phyloP scores from a whole-genome alignment of 108 stramenopile genomes.

The Skeletonema potamos region DNA sequence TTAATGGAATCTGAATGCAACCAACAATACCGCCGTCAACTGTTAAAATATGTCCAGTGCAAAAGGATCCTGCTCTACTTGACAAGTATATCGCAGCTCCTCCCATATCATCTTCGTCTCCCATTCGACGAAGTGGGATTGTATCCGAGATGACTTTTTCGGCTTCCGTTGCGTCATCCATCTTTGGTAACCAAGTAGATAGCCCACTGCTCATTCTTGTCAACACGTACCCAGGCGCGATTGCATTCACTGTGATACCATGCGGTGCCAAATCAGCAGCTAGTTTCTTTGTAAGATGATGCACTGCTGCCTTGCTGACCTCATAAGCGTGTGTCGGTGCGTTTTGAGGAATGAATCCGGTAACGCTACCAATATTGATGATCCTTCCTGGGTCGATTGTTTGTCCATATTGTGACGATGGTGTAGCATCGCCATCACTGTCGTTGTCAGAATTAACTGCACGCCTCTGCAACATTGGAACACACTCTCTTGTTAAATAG shows the following conservation, averaged over 20 bases:
- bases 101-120: slow-evolving; percentile 89
- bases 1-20: slow-evolving; percentile 73
- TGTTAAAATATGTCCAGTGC: slow-evolving; percentile 82
- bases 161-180: slow-evolving; percentile 25
- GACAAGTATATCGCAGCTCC: slow-evolving; percentile 87
- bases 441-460: neutral
- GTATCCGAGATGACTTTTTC: slow-evolving; percentile 35
- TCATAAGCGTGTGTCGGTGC: slow-evolving; percentile 96
- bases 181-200: slow-evolving; percentile 48
- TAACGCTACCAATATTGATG: slow-evolving; percentile 91
- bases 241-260: slow-evolving; percentile 87
- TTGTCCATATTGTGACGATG: slow-evolving; percentile 12
- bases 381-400: slow-evolving; percentile 81
- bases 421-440: neutral
- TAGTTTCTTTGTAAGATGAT: slow-evolving; percentile 88
- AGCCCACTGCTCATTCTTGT: slow-evolving; percentile 85
- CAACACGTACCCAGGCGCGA: slow-evolving; percentile 91
- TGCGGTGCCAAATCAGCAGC: slow-evolving; percentile 83
- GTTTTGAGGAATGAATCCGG: slow-evolving; percentile 84
- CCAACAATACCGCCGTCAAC: slow-evolving; percentile 93
- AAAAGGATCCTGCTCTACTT: slow-evolving; percentile 80
- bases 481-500: slow-evolving; percentile 84
- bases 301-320: slow-evolving; percentile 90
- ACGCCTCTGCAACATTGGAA: slow-evolving; percentile 73
- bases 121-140: slow-evolving; percentile 84